These are phyloP conservation scores for Trichoderma oligosporum DNA, from an alignment of 2,329 filamentous ascomycete species.

Conservation along the genomic window DNA sequence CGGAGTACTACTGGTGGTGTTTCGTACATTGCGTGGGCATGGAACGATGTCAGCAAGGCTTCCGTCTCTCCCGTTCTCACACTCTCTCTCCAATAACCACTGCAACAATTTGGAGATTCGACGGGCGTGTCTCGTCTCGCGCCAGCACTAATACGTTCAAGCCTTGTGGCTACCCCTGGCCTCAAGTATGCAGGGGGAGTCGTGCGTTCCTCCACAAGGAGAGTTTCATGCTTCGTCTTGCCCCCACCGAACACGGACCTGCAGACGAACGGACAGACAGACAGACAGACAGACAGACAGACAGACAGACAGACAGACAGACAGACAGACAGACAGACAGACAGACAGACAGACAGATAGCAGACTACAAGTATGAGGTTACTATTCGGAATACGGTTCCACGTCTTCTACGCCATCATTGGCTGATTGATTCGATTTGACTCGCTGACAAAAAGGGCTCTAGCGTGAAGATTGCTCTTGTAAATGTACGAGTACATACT, in stretches of 20 bases:
- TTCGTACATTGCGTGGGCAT: neutral
- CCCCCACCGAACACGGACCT: constrained; percentile 13
- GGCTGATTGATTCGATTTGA: too few species aligned
- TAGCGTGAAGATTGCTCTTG: too few species aligned
- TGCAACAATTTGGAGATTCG: constrained; percentile 17
- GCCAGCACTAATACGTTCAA: constrained; percentile 13
- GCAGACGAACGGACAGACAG: neutral
- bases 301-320: neutral
- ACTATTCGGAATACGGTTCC: too few species aligned
- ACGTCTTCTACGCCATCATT: too few species aligned
- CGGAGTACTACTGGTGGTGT: neutral
- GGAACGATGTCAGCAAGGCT: neutral
- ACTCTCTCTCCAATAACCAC: neutral
- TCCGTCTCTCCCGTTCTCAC: neutral
- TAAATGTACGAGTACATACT: too few species aligned
- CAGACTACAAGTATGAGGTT: too few species aligned
- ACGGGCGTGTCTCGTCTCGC: constrained; percentile 17
- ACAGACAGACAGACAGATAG: too few species aligned
- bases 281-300: too few species aligned
- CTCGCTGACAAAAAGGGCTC: too few species aligned
- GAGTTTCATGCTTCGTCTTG: constrained; percentile 17
- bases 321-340: neutral
- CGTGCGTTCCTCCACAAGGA: constrained; percentile 14
- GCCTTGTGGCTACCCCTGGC: constrained; percentile 1
- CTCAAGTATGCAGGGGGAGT: constrained; percentile 14